phyloP scores from a whole-genome alignment of 2,329 filamentous ascomycete genomes.

The Annulohypoxylon truncatum region DNA sequence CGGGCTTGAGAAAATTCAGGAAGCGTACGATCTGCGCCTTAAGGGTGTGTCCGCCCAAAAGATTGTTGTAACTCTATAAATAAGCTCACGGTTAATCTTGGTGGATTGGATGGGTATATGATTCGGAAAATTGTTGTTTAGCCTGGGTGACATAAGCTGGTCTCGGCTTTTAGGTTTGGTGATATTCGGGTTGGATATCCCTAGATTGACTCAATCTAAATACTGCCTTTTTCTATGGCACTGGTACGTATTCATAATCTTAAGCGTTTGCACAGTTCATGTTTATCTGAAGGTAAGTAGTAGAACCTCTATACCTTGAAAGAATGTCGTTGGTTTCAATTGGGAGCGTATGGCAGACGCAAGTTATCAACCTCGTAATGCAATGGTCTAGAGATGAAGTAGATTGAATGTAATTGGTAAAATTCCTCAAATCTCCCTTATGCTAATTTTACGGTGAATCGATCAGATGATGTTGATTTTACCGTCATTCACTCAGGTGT shows the following conservation, averaged over 20 bases:
- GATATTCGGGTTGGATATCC: not conserved
- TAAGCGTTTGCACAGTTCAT: not conserved
- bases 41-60: constrained; percentile 19
- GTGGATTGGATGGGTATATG: not conserved
- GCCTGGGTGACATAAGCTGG: not conserved
- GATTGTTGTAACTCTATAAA: constrained; percentile 13
- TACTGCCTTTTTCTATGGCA: not conserved
- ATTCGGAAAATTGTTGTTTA: not conserved
- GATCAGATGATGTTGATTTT: too few relatives aligned
- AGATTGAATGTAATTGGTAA: too few relatives aligned
- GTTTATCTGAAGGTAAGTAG: too few relatives aligned
- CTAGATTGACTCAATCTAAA: not conserved
- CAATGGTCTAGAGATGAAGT: too few relatives aligned
- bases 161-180: not conserved
- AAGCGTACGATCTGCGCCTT: constrained; percentile 1
- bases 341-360: too few relatives aligned
- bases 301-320: too few relatives aligned
- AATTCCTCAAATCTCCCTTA: too few relatives aligned
- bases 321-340: too few relatives aligned
- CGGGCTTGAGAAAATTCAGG: constrained; percentile 13
- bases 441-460: too few relatives aligned
- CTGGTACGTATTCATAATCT: not conserved
- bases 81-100: not conserved
- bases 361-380: too few relatives aligned
- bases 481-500: not conserved